Evolutionary conservation across 345 rosid genomes (phyloP).

Genomic region (Eucalyptus pauciflora): DNA sequence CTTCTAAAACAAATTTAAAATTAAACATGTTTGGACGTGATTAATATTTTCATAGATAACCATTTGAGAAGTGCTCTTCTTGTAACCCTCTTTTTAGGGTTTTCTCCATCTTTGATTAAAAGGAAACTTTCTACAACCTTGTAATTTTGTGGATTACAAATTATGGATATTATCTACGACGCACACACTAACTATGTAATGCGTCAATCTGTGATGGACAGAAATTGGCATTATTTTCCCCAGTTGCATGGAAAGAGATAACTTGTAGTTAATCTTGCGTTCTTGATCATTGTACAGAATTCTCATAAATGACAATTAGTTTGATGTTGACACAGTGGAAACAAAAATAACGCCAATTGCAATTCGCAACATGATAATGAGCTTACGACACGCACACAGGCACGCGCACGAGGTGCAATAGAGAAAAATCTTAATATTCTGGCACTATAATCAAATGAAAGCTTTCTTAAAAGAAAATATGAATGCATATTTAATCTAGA

Average conservation of each 20-base stretch:
- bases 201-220: background rate
- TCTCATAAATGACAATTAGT: background rate
- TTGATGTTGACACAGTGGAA: background rate
- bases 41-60: background rate
- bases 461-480: background rate
- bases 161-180: background rate
- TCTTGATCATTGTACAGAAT: background rate
- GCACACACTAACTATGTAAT: background rate
- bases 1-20: background rate
- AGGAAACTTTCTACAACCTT: background rate
- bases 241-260: background rate
- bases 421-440: background rate
- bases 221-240: background rate
- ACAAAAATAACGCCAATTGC: background rate
- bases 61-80: background rate
- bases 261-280: background rate
- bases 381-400: background rate
- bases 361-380: background rate
- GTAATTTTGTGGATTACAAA: background rate
- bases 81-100: background rate
- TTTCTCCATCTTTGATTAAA: background rate
- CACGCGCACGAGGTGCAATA: background rate
- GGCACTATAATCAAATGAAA: background rate
- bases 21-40: background rate
- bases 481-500: background rate